Percentiles rank a stretch among this genome's conserved stretches.
These are phyloP conservation scores for Kurtzmaniella natalensis DNA, from an alignment of 1,139 yeast genomes.

Conservation along the genomic window DNA sequence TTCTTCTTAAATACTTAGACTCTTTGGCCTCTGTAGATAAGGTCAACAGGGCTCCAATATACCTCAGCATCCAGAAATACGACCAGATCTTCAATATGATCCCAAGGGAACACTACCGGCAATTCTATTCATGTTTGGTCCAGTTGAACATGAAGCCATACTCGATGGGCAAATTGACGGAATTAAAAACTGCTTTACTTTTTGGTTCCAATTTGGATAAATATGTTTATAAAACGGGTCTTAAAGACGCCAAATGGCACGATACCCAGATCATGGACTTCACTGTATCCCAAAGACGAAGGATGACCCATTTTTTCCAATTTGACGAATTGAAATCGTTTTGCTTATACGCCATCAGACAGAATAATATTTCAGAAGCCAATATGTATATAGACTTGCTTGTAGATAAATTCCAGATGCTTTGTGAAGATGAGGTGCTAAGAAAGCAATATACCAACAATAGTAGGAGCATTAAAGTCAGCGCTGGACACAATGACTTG, in stretches of 20 bases:
- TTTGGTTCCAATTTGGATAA: constrained; percentile 29
- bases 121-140: constrained; percentile 30
- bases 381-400: constrained; percentile 32
- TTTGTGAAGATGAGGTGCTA: constrained; percentile 15
- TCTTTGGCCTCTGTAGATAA: constrained; percentile 19
- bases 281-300: constrained; percentile 17
- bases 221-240: constrained; percentile 36
- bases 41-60: constrained; percentile 22
- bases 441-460: too few relatives aligned
- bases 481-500: neutral
- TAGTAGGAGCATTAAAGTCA: neutral
- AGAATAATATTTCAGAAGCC: constrained; percentile 28
- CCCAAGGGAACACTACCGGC: constrained; percentile 18
- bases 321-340: constrained; percentile 24
- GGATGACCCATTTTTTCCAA: constrained; percentile 29
- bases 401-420: constrained; percentile 33
- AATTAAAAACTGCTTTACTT: constrained; percentile 21
- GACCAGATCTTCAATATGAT: constrained; percentile 17
- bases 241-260: constrained; percentile 35
- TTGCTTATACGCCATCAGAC: constrained; percentile 20
- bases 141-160: constrained; percentile 30
- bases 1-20: constrained; percentile 22
- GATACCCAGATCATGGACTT: constrained; percentile 20
- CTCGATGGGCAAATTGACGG: constrained; percentile 12
- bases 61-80: constrained; percentile 17